Evolutionary conservation across 345 rosid genomes (phyloP).

Genomic region (Hibiscus tridactylites): DNA sequence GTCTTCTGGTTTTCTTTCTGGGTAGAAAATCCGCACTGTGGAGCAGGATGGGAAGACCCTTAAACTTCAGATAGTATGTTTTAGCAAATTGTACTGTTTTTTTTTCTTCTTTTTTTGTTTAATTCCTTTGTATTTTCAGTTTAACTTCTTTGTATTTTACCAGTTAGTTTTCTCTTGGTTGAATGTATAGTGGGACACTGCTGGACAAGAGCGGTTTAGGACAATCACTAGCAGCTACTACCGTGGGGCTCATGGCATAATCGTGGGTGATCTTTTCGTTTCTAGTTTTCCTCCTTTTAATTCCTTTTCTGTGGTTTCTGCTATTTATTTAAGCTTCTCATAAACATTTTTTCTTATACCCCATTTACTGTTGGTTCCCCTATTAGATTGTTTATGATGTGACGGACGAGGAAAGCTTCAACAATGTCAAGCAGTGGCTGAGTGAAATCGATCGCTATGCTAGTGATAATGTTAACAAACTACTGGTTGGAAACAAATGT

Average conservation of each 20-base stretch:
- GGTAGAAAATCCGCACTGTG: conserved; percentile 79
- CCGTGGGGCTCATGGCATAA: conserved; percentile 96
- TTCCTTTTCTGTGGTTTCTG: background rate
- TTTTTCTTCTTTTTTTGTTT: background rate
- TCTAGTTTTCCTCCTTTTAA: background rate
- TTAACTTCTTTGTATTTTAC: background rate
- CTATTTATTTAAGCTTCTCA: background rate
- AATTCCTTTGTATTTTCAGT: background rate
- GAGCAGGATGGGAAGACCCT: conserved; percentile 88
- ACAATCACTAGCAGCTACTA: conserved; percentile 96
- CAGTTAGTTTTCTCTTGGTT: conserved; percentile 10
- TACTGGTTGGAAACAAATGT: conserved; percentile 69
- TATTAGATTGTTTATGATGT: conserved; percentile 71
- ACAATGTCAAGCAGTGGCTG: conserved; percentile 74
- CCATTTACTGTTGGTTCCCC: conserved; percentile 1
- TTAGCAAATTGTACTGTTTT: conserved; percentile 1
- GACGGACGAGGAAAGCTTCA: conserved; percentile 77
- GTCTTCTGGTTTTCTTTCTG: conserved; percentile 1
- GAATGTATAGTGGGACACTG: conserved; percentile 82
- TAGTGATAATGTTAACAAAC: conserved; percentile 69
- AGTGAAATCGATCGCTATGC: conserved; percentile 77
- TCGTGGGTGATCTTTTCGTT: conserved; percentile 34
- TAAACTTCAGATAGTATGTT: conserved; percentile 70
- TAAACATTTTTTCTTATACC: background rate
- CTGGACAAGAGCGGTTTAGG: conserved; percentile 94